Base-by-base conservation (phyloP, 257 asterid species). In the Petrea volubilis region DNA sequence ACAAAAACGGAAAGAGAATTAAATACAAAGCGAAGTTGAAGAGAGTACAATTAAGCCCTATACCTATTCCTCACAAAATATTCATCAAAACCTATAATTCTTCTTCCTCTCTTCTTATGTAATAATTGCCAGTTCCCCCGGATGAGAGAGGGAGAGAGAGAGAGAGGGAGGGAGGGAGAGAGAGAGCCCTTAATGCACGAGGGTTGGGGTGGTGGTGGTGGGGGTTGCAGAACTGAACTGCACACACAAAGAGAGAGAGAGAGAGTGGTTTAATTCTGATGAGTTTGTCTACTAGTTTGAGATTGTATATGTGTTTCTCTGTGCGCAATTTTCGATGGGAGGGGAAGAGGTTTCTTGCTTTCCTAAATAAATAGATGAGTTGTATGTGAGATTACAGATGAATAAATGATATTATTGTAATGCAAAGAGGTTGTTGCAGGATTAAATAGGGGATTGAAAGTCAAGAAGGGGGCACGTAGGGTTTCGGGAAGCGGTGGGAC, bases 101-200 rank as follows among this genome's bases (percentile, higher is more conserved):
- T 82, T 79, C 50, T 60, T 13, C 9, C 38, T 31, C 43, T 12
- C 65, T 68, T 74, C 73, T 74, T 60, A 62, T 68, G 67, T 40
- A 71, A 12, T 63, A 38, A 14, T 33, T 44, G 62, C 47, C 44
- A 73, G 60, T 71, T 41, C 79, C 72, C 75, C 51, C 66, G 70
- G 71, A 58, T 73, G 81, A 76, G 79, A 73, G 79, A 80, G 86
- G 77, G 80, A 80, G 80, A 77, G 86, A 80, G 87, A 77, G 71
- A 83, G 82, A n/a, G 61, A 60, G 86, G 25, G 23, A 55, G 70
- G 29, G 31, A 46, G 23, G 51, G 74, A 81, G 76, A 79, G 76
- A 63, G 85, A 75, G 70, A 80, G 87, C 78, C 82, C 83, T 73
- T 59, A 80, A 83, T 83, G 87, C 85, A 77, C 81, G 67, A 77